These are phyloP conservation scores for Boletus tomentosulus DNA, from an alignment of 768 basidiomycete species.

Conservation along the genomic window DNA sequence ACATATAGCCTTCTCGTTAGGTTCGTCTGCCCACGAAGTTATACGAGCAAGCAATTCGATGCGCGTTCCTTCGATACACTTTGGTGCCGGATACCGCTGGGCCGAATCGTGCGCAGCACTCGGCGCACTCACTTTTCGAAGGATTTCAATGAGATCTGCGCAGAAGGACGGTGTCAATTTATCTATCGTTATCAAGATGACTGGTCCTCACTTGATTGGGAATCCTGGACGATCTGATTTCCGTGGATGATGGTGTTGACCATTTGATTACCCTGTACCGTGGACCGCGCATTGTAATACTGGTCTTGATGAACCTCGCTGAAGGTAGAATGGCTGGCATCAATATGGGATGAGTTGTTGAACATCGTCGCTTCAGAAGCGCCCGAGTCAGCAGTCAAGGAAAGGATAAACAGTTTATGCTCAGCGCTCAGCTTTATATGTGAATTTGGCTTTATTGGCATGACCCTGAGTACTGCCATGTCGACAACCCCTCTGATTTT, in stretches of 20 bases:
- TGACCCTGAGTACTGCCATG: neutral
- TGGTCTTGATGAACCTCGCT: conserved; percentile 17
- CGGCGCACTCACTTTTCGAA: conserved; percentile 14
- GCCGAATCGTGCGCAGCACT: conserved; percentile 21
- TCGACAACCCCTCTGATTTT: neutral
- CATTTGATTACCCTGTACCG: conserved; percentile 16
- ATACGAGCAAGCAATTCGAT: conserved; percentile 15
- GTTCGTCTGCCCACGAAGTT: conserved; percentile 12
- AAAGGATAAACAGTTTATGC: neutral
- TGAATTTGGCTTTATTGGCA: neutral
- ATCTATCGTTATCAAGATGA: neutral
- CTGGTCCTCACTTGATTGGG: conserved; percentile 2
- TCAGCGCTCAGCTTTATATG: neutral
- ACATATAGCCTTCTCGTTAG: conserved; percentile 9
- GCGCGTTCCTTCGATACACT: conserved; percentile 23
- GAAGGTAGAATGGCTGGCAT: conserved; percentile 13
- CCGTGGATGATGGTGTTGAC: conserved; percentile 16
- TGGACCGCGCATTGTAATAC: conserved; percentile 5
- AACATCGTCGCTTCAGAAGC: conserved; percentile 3
- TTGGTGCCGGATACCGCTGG: conserved; percentile 17
- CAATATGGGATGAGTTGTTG: conserved; percentile 13
- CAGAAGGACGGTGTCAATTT: neutral
- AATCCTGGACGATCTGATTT: conserved; percentile 16
- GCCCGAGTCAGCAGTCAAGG: neutral
- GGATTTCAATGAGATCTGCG: conserved; percentile 11